Conservation (phyloP, 768 basidiomycete species). For the Multifurca ochricompacta region DNA sequence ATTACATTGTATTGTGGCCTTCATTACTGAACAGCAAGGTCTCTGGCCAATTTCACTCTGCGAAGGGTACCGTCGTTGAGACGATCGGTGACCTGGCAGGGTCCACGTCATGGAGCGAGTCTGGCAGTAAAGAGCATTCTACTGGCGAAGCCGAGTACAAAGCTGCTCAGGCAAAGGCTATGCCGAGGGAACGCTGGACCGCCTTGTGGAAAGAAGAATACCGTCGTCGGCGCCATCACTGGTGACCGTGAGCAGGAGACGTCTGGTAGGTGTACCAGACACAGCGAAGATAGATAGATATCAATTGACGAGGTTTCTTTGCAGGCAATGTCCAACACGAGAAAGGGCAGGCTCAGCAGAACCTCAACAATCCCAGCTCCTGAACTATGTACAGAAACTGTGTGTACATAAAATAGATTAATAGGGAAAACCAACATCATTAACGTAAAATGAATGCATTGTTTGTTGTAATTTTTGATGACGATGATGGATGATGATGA, state of each 20-base stretch:
- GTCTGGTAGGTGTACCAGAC: slow-evolving; percentile 35
- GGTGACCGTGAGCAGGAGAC: slow-evolving; percentile 47
- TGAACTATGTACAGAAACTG: background rate
- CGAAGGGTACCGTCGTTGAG: slow-evolving; percentile 34
- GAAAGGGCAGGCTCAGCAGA: slow-evolving; percentile 48
- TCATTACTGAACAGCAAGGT: slow-evolving; percentile 32
- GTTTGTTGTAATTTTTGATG: too few species aligned
- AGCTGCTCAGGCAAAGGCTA: slow-evolving; percentile 44
- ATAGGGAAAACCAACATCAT: too few species aligned
- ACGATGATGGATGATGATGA: too few species aligned
- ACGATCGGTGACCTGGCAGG: slow-evolving; percentile 39
- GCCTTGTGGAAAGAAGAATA: slow-evolving; percentile 43
- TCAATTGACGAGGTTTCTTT: background rate
- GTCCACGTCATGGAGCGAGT: slow-evolving; percentile 33
- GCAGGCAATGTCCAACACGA: slow-evolving; percentile 47
- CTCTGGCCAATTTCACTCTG: slow-evolving; percentile 34
- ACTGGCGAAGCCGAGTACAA: slow-evolving; percentile 42
- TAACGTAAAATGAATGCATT: too few species aligned
- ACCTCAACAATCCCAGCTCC: slow-evolving; percentile 32
- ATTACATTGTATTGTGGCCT: too few species aligned
- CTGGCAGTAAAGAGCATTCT: slow-evolving; percentile 44
- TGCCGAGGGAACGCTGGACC: slow-evolving; percentile 40
- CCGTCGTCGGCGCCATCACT: slow-evolving; percentile 46
- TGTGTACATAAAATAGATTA: too few species aligned
- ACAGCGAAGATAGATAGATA: too few species aligned